Evolutionary conservation across 108 stramenopile species (phyloP), one percentile per base, ranked within the genome.

Genomic region (Cyclostephanos tholiformis): DNA sequence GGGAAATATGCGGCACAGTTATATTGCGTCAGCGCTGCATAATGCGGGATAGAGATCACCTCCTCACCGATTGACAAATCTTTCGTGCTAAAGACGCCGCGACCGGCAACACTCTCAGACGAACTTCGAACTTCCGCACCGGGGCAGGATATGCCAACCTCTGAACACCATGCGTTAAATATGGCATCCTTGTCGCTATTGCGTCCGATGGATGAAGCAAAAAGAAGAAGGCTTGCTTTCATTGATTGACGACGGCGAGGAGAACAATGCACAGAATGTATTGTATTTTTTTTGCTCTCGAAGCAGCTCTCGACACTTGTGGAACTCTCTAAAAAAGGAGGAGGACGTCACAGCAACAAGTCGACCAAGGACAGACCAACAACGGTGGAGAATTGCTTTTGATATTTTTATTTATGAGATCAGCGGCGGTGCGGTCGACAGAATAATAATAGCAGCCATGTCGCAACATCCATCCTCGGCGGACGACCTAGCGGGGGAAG

Each of bases 81-180:
- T 23, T 63, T 41, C 16, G 69, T 80, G 32, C 73, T 80, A 60
- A 86, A 86, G 11, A 83, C 79, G 13, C 85, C 85, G 30, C 85
- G 72, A 35, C 85, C 85, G 0, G 82, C 82, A 61, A 86, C 85
- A 51, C 78, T 80, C 27, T 61, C n/a, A n/a, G 76, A 55, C n/a
- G 78, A 76, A 41, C 82, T 83, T 36, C 69, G 52, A 56, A 86
- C 70, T 63, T 67, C 57, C 12, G 71, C 82, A 17, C 59, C 39
- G 8, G 82, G 75, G 19, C 74, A 81, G 26, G 49, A 25, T 23
- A 85, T 85, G 43, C 77, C 76, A 32, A 70, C 48, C 0, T 67
- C 53, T n/a, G 58, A 29, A 57, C 80, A 85, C 84, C 84, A 85
- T 12, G 72, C 72, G 66, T 82, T 70, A 27, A 78, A 71, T 22